Evolutionary conservation across 1,284 basidiomycete species (phyloP).

Genomic region (Boletus semigastroideus): DNA sequence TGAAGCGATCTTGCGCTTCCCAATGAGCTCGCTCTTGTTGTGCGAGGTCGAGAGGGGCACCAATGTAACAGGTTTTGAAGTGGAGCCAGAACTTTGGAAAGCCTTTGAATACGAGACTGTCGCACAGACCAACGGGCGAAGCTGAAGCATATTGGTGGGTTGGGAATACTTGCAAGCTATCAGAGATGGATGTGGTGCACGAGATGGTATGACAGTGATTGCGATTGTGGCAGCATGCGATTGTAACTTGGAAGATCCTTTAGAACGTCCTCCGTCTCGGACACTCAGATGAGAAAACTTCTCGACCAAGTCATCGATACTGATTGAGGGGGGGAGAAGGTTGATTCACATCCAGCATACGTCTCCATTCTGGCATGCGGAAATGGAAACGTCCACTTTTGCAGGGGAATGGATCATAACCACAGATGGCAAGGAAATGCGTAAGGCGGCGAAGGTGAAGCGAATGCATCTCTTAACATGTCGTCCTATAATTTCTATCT

Average conservation of each 20-base stretch:
- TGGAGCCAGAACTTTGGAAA: slow-evolving; percentile 5
- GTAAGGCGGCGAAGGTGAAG: slow-evolving; percentile 13
- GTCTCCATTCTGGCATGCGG: neutral
- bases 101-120: neutral
- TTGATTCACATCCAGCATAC: no score
- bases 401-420: slow-evolving; percentile 23
- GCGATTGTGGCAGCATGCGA: slow-evolving; percentile 18
- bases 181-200: slow-evolving; percentile 23
- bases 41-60: neutral
- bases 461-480: neutral
- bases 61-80: slow-evolving; percentile 13
- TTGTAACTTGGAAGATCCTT: neutral
- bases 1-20: slow-evolving; percentile 8
- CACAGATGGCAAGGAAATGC: slow-evolving; percentile 19
- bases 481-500: neutral
- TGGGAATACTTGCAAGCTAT: neutral
- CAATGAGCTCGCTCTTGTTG: neutral
- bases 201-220: slow-evolving; percentile 18
- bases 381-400: slow-evolving; percentile 6
- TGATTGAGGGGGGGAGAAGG: neutral
- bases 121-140: neutral
- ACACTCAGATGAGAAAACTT: slow-evolving; percentile 19
- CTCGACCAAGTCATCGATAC: slow-evolving; percentile 14
- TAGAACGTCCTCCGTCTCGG: slow-evolving; percentile 6
- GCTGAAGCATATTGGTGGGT: neutral